A percentile compares a stretch with the other conserved stretches of the same genome.
These are phyloP conservation scores for Polygonum aviculare DNA, from an alignment of 148 eudicot genomes.

Conservation along the genomic window DNA sequence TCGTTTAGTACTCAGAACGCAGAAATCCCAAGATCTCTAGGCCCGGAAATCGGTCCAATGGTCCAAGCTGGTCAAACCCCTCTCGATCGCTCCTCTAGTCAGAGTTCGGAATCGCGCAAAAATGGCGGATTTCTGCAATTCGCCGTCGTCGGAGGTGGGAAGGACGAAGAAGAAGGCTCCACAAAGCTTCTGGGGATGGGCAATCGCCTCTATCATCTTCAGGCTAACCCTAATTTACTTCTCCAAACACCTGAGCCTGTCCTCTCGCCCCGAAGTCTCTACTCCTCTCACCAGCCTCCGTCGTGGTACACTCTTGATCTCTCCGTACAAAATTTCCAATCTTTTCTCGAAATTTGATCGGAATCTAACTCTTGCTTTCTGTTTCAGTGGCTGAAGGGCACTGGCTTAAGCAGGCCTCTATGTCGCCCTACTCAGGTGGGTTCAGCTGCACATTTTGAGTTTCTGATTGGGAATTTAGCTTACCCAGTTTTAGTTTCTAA, in stretches of 20 bases:
- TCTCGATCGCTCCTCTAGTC: background rate
- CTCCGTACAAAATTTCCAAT: background rate
- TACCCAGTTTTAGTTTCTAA: background rate
- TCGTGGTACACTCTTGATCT: slow-evolving; percentile 62
- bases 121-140: slow-evolving; percentile 7
- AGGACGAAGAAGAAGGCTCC: slow-evolving; percentile 16
- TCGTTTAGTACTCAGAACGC: background rate
- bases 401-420: slow-evolving; percentile 76
- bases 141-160: slow-evolving; percentile 13
- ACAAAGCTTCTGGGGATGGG: slow-evolving; percentile 62
- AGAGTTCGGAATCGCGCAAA: background rate
- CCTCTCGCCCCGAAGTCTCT: slow-evolving; percentile 89
- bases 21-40: background rate
- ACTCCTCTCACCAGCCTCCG: slow-evolving; percentile 92
- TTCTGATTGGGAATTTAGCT: background rate
- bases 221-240: slow-evolving; percentile 53
- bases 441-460: background rate
- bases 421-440: slow-evolving; percentile 88
- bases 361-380: slow-evolving; percentile 3
- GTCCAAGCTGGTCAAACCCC: slow-evolving; percentile 2
- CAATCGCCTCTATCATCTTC: slow-evolving; percentile 44
- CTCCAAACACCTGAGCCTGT: slow-evolving; percentile 46
- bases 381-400: slow-evolving; percentile 78
- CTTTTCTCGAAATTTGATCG: background rate
- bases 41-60: background rate